Evolutionary conservation across 2,329 filamentous ascomycete genomes (phyloP).

Genomic region (Akanthomyces muscarius): DNA sequence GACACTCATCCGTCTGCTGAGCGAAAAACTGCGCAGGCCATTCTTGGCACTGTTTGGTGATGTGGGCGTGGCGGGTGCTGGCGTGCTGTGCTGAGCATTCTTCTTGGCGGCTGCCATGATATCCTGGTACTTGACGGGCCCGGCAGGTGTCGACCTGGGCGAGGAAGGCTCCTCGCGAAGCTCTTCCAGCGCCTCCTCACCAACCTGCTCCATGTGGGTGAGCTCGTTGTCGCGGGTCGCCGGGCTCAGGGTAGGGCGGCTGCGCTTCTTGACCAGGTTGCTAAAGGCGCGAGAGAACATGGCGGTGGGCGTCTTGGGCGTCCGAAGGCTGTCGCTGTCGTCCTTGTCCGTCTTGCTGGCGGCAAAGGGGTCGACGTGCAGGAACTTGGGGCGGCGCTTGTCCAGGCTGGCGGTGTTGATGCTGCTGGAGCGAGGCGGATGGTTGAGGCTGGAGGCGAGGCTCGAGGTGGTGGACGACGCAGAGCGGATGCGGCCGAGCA

Average conservation of each 20-base stretch:
- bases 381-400: slow-evolving; percentile 42
- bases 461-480: slow-evolving; percentile 33
- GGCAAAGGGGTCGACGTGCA: slow-evolving; percentile 53
- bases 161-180: slow-evolving; percentile 5
- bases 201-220: slow-evolving; percentile 34
- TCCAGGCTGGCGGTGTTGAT: slow-evolving; percentile 36
- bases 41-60: slow-evolving; percentile 19
- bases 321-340: slow-evolving; percentile 31
- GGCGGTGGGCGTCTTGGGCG: slow-evolving; percentile 42
- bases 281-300: slow-evolving; percentile 50
- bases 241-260: slow-evolving; percentile 43
- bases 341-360: slow-evolving; percentile 30
- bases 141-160: slow-evolving; percentile 24
- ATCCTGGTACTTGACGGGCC: slow-evolving; percentile 45
- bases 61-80: slow-evolving; percentile 6
- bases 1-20: slow-evolving; percentile 20
- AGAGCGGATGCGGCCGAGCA: slow-evolving; percentile 29
- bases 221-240: slow-evolving; percentile 21
- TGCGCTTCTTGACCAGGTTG: slow-evolving; percentile 52
- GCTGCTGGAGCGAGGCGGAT: slow-evolving; percentile 41
- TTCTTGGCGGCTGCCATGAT: slow-evolving; percentile 43
- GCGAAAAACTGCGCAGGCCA: slow-evolving; percentile 12
- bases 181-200: slow-evolving; percentile 29
- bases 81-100: slow-evolving; percentile 28
- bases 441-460: slow-evolving; percentile 29